Conservation (phyloP, 768 basidiomycete genomes). For the Auriscalpium microsporum region DNA sequence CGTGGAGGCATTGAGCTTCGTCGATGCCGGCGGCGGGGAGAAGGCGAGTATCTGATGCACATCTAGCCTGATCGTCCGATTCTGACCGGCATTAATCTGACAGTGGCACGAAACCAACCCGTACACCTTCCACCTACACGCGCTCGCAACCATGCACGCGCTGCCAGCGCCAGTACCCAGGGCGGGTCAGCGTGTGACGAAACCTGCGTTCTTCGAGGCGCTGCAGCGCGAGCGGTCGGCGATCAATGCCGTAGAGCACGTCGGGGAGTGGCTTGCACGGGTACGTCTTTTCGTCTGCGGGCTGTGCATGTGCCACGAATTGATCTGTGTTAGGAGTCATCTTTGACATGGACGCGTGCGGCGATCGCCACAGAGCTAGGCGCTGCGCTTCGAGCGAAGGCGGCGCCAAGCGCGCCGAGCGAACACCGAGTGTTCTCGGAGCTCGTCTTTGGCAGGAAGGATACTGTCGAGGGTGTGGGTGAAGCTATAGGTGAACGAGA, state of each 20-base stretch:
- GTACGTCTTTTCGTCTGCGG: constrained; percentile 11
- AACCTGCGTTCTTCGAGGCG: constrained; percentile 77
- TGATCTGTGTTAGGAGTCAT: not conserved
- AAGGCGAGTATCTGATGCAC: constrained; percentile 32
- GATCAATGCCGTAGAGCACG: constrained; percentile 48
- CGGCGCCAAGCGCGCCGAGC: not conserved
- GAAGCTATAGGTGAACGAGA: not conserved
- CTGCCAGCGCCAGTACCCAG: constrained; percentile 82
- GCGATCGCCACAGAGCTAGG: constrained; percentile 8
- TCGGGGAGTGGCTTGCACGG: constrained; percentile 46
- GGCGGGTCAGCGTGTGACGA: constrained; percentile 72
- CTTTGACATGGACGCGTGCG: constrained; percentile 5
- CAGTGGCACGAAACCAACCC: constrained; percentile 67
- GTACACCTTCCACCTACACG: constrained; percentile 78
- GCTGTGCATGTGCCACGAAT: not conserved
- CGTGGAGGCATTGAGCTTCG: constrained; percentile 69
- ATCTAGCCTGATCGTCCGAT: not conserved
- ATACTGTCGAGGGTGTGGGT: constrained; percentile 1
- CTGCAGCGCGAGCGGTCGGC: constrained; percentile 50
- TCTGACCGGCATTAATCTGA: not conserved
- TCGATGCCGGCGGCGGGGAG: constrained; percentile 61
- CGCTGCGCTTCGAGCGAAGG: not conserved
- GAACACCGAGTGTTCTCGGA: constrained; percentile 9
- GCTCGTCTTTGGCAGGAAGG: constrained; percentile 7
- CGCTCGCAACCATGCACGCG: constrained; percentile 77